Base-by-base conservation (phyloP, 2,329 filamentous ascomycete genomes). In the Cordyceps fumosorosea region DNA sequence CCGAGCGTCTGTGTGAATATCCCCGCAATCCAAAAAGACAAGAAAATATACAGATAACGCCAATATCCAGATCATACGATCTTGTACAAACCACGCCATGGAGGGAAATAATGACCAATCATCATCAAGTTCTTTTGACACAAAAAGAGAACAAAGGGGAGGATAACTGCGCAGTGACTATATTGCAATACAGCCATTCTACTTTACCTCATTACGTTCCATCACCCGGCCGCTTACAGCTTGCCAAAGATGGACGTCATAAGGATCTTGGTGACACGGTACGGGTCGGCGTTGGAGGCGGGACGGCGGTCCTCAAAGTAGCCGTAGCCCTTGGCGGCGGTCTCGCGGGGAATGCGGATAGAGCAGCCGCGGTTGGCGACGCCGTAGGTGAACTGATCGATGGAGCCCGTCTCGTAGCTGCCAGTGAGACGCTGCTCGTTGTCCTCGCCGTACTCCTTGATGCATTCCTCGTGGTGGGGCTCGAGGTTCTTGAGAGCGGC, bases 381-480 rank as follows among this genome's bases (percentile, higher is more conserved):
- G 74, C 95, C 93, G 78, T 88, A 98, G 69, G 86, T 87, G 85
- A 99, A 99, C 76, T 89, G 85, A 74, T 99, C 93, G 73, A 96
- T 97, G 70, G 83, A 86, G 53, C 93, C 93, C 12, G 95, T 99
- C 87, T 99, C 95, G 80, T 97, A 91, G 68, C 85, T 84, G 70
- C 95, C 95, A 59, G 93, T 98, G 70, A 98, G 89, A 74, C 95
- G 93, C 70, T 89, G 85, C 70, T 95, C 91, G 82, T 99, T 99
- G 76, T 93, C 93, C 82, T 96, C 91, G 73, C 95, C 92, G 75
- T 96, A 96, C 69, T 96, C 92, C 69, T 89, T 88, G 78, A 96
- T 96, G 85, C 90, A 93, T 83, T 92, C 89, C 68, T 79, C 77
- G 79, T 92, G 89, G 70, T 89, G 88, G 66, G 81, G 83, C 78